Base-by-base conservation (phyloP, 2,329 filamentous ascomycete species). In the Knoxdaviesia capensis region DNA sequence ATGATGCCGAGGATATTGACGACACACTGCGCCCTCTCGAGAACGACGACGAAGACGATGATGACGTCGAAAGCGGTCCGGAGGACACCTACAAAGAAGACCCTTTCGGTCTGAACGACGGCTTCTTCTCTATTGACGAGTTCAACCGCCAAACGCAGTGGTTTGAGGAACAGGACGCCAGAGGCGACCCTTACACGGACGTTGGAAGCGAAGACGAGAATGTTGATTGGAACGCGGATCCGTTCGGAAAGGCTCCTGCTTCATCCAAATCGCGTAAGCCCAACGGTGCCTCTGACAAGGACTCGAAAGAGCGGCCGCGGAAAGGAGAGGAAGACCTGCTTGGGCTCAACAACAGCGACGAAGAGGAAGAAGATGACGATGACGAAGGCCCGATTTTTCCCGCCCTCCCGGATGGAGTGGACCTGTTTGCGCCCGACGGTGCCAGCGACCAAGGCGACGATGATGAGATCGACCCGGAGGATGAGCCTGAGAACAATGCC, bases 81-180 rank as follows among this genome's bases (percentile, higher is more conserved):
- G 62, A 66, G 4, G 67, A 68, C 20, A 57, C 61, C 1, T 78
- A 79, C 45, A 62, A 75, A 6, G 67, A 77, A 50, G 86, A 96
- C 53, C 76, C 77, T 4, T 69, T 90, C 53, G 85, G 86, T 6
- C 72, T 98, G 32, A 96, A 98, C 53, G 90, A 98, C 54, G 88
- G 86, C 5, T 98, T 98, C 63, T 98, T 98, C 62, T 93, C 85
- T 10, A 88, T 98, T 52, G 87, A 96, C 52, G 77, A 92, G 45
- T 98, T 98, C 70, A 98, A 98, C 66, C 84, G 80, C 55, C 83
- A 92, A 55, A 84, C 86, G 2, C 84, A 93, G 52, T 80, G 80
- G 54, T 76, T 94, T 40, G 90, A 98, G 58, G 76, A 83, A 48
- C 80, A 86, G 57, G 88, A 96, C 56, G 71, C 73, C 31, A 69